These are phyloP conservation scores for Alternaria longipes DNA, from an alignment of 2,329 filamentous ascomycete species.

Conservation along the genomic window DNA sequence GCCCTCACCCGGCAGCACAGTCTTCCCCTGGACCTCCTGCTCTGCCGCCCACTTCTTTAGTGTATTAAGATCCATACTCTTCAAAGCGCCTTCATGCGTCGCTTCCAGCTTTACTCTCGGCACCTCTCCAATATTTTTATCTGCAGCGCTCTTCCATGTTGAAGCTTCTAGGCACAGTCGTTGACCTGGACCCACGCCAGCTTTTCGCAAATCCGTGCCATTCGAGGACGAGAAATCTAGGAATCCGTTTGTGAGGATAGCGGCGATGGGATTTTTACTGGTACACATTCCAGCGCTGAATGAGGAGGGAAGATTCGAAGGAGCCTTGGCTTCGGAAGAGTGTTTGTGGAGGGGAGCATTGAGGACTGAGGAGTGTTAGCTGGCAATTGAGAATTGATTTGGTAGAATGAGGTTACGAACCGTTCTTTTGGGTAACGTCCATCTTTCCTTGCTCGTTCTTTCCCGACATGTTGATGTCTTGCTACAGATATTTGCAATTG, in stretches of 20 bases:
- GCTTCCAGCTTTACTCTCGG: slow-evolving; percentile 60
- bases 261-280: slow-evolving; percentile 57
- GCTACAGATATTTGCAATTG: slow-evolving; percentile 16
- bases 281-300: slow-evolving; percentile 33
- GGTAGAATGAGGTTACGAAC: slow-evolving; percentile 9
- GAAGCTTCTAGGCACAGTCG: slow-evolving; percentile 68
- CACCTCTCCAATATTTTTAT: slow-evolving; percentile 27
- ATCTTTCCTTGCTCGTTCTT: slow-evolving; percentile 34
- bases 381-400: background rate
- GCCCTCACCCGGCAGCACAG: slow-evolving; percentile 18
- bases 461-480: slow-evolving; percentile 21
- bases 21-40: slow-evolving; percentile 35
- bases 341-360: slow-evolving; percentile 39
- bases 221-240: slow-evolving; percentile 65
- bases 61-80: slow-evolving; percentile 57
- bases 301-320: slow-evolving; percentile 10
- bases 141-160: slow-evolving; percentile 61
- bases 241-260: slow-evolving; percentile 66
- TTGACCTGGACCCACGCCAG: slow-evolving; percentile 64
- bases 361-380: slow-evolving; percentile 26
- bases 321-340: slow-evolving; percentile 14
- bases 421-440: slow-evolving; percentile 42
- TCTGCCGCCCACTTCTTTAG: slow-evolving; percentile 59
- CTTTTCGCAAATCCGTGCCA: slow-evolving; percentile 65
- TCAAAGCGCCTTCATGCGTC: slow-evolving; percentile 61